Evolutionary conservation across 306 rosid species (phyloP), one percentile per base, ranked within the genome.

Genomic region (Prunus armeniaca): DNA sequence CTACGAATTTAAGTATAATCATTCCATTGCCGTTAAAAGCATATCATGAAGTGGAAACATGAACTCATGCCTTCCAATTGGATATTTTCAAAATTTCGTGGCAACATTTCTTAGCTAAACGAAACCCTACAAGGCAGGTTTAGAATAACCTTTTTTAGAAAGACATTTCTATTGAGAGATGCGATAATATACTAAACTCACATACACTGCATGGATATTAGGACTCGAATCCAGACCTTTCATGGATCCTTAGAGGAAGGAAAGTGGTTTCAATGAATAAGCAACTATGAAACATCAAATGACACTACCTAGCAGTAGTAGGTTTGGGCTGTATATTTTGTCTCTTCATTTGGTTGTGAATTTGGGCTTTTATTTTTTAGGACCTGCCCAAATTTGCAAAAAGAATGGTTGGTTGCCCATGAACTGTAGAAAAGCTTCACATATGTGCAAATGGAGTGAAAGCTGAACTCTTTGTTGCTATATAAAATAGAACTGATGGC

Each of bases 151-250:
- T 10, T 11, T 22, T 22, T 3, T n/a, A 12, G 2, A 9, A 6
- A 0, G 43, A 7, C 43, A 1, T 6, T 38, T 0, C 5, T 38
- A 6, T 38, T 38, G 0, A 7, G 2, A 6, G 2, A 0, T 0
- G 0, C 2, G 9, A 34, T 34, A 38, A 38, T 38, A 38, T 38
- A 38, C 9, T 38, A 38, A 38, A 38, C 0, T 38, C 2, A 6
- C 9, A 38, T 4, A 0, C 2, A 38, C 2, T 7, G 1, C 2
- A 38, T 0, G 9, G 2, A 38, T 38, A 0, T 7, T 38, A 38
- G 9, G 43, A 38, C 43, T 38, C 2, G 2, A 38, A 38, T 9
- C 43, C 9, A 38, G 0, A 34, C 43, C 43, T 38, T 38, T 38
- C 43, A 6, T 38, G 9, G 38, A 4, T 34, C 38, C 8, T 34